These are phyloP conservation scores for Apiospora sp. DNA, from an alignment of 2,329 filamentous ascomycete genomes.

Conservation along the genomic window DNA sequence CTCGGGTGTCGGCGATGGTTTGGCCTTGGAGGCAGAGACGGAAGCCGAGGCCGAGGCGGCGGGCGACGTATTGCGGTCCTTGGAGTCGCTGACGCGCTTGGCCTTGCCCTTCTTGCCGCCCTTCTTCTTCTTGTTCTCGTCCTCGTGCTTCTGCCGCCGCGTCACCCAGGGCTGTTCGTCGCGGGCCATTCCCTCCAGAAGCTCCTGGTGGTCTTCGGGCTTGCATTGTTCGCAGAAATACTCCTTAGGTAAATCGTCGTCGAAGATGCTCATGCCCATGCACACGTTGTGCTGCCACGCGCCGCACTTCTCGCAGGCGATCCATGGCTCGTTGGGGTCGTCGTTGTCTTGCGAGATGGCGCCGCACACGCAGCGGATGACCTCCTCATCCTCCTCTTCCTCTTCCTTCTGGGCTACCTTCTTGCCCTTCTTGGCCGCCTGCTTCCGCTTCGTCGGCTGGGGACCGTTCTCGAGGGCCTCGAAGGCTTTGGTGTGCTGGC, in stretches of 20 bases:
- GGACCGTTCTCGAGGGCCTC: slow-evolving; percentile 73
- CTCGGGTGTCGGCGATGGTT: slow-evolving; percentile 49
- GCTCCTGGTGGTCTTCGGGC: slow-evolving; percentile 81
- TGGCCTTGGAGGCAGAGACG: slow-evolving; percentile 48
- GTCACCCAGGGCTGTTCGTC: slow-evolving; percentile 91
- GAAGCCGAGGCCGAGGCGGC: slow-evolving; percentile 51
- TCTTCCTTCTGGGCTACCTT: slow-evolving; percentile 63
- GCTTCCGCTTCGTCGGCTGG: slow-evolving; percentile 59
- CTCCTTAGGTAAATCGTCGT: slow-evolving; percentile 79
- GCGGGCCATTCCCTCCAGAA: slow-evolving; percentile 78
- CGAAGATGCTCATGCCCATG: slow-evolving; percentile 82
- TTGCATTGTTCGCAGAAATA: slow-evolving; percentile 94
- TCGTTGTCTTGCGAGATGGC: slow-evolving; percentile 84
- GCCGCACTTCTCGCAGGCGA: slow-evolving; percentile 90
- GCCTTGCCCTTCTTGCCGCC: slow-evolving; percentile 67
- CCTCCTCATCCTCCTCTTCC: slow-evolving; percentile 67
- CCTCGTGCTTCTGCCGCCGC: slow-evolving; percentile 68
- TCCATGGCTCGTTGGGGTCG: slow-evolving; percentile 84
- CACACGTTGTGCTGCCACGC: slow-evolving; percentile 99
- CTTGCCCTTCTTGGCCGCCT: slow-evolving; percentile 65
- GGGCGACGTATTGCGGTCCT: slow-evolving; percentile 55
- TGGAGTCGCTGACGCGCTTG: slow-evolving; percentile 71
- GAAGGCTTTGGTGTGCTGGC: slow-evolving; percentile 89
- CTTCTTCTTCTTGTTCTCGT: slow-evolving; percentile 67
- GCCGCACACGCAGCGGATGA: slow-evolving; percentile 91